Percentiles rank a stretch among this genome's conserved stretches.
phyloP scores from a whole-genome alignment of 768 basidiomycete genomes.

The Naematelia aurantialba region DNA sequence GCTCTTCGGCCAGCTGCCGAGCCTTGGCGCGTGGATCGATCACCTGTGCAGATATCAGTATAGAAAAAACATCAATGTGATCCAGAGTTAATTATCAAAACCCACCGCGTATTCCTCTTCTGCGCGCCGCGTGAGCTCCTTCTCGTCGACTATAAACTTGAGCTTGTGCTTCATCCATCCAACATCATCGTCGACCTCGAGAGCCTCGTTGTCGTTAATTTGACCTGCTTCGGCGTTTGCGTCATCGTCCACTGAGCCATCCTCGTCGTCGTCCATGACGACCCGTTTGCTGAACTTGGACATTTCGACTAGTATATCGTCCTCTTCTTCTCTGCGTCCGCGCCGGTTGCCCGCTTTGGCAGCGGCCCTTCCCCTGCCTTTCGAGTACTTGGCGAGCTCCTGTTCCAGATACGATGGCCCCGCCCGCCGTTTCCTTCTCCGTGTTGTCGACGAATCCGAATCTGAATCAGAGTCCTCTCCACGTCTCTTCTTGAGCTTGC shows the following conservation, averaged over 20 bases:
- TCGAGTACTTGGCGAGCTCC: conserved; percentile 76
- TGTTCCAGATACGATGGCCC: conserved; percentile 69
- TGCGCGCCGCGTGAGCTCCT: conserved; percentile 44
- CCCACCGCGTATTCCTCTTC: conserved; percentile 50
- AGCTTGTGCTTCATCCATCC: conserved; percentile 48
- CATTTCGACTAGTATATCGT: conserved; percentile 43
- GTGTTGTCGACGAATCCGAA: conserved; percentile 52
- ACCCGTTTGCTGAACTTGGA: conserved; percentile 38
- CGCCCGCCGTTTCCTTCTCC: conserved; percentile 54
- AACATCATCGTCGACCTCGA: conserved; percentile 50
- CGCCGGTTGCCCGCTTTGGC: conserved; percentile 57
- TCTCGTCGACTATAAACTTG: conserved; percentile 43
- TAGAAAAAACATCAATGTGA: background rate
- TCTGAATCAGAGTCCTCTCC: conserved; percentile 63
- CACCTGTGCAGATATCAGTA: conserved; percentile 30
- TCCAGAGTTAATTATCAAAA: background rate
- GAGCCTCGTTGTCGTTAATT: conserved; percentile 16
- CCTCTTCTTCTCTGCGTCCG: conserved; percentile 55
- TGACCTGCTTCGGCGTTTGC: conserved; percentile 10
- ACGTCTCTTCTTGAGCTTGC: conserved; percentile 64
- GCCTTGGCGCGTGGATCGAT: conserved; percentile 50
- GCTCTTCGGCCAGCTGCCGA: conserved; percentile 29
- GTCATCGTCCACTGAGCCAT: conserved; percentile 5
- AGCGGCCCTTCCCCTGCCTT: conserved; percentile 59
- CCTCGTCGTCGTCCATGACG: conserved; percentile 19